Percentiles rank a stretch among this genome's conserved stretches.
Evolutionary conservation across 2,329 filamentous ascomycete genomes (phyloP).

Genomic region (Cadophora sp.): DNA sequence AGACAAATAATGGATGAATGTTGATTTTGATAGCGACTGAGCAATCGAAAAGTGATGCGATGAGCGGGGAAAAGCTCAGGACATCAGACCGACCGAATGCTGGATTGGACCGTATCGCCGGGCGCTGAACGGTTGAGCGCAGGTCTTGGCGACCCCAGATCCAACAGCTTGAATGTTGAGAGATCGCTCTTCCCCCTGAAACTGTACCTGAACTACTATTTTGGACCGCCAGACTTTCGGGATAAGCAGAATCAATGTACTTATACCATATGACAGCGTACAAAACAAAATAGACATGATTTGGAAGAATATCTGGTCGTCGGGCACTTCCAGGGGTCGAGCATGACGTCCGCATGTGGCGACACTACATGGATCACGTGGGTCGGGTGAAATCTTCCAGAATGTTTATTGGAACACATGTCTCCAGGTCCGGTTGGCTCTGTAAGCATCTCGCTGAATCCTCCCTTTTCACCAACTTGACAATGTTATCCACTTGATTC

Average conservation of each 20-base stretch:
- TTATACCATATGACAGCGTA: neutral
- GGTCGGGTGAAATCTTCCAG: conserved; percentile 18
- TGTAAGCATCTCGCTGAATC: conserved; percentile 29
- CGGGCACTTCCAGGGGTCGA: neutral
- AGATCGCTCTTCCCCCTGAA: conserved; percentile 12
- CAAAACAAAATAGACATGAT: neutral
- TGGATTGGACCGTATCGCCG: conserved; percentile 7
- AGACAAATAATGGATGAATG: neutral
- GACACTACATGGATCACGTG: conserved; percentile 8
- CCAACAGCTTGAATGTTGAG: conserved; percentile 18
- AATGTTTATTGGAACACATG: conserved; percentile 29
- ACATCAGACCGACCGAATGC: conserved; percentile 5
- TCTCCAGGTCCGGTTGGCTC: conserved; percentile 20
- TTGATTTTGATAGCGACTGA: neutral
- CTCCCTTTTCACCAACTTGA: conserved; percentile 22
- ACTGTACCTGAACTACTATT: conserved; percentile 7
- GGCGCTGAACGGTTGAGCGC: conserved; percentile 23
- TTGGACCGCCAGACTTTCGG: conserved; percentile 3
- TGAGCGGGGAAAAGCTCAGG: conserved; percentile 18
- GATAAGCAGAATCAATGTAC: neutral
- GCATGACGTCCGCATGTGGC: conserved; percentile 11
- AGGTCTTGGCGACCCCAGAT: conserved; percentile 16
- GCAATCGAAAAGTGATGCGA: conserved; percentile 17
- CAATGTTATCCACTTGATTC: conserved; percentile 27
- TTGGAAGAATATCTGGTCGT: neutral